Evolutionary conservation across 306 rosid genomes (phyloP).

Genomic region (Argentina anserina): DNA sequence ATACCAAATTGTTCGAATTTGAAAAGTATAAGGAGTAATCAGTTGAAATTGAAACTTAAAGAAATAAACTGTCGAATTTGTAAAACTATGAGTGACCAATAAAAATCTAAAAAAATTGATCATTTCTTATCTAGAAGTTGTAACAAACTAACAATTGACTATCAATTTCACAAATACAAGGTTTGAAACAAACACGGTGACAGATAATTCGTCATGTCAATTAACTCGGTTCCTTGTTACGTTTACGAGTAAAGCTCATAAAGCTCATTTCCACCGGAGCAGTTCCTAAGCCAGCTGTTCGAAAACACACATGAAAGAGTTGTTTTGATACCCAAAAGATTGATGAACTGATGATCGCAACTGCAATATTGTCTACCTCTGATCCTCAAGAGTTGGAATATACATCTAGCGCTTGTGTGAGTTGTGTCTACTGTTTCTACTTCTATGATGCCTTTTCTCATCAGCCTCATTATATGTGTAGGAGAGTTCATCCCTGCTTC

Average conservation of each 20-base stretch:
- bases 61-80: too few species aligned
- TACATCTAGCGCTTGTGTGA: conserved; percentile 15
- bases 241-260: background rate
- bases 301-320: background rate
- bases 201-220: background rate
- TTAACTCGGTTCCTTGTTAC: background rate
- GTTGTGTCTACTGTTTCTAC: conserved; percentile 22
- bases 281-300: background rate
- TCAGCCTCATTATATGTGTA: conserved; percentile 24
- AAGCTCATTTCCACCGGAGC: background rate
- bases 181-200: background rate
- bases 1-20: too few species aligned
- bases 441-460: conserved; percentile 17
- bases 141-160: background rate
- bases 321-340: background rate
- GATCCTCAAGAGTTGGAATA: background rate
- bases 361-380: background rate
- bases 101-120: too few species aligned
- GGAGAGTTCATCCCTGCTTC: conserved; percentile 21
- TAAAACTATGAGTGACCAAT: too few species aligned
- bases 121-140: background rate
- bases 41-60: too few species aligned
- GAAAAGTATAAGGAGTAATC: too few species aligned
- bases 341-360: background rate
- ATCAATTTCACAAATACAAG: background rate